These are phyloP conservation scores for Phialophora macrospora DNA, from an alignment of 2,329 filamentous ascomycete species.

Conservation along the genomic window DNA sequence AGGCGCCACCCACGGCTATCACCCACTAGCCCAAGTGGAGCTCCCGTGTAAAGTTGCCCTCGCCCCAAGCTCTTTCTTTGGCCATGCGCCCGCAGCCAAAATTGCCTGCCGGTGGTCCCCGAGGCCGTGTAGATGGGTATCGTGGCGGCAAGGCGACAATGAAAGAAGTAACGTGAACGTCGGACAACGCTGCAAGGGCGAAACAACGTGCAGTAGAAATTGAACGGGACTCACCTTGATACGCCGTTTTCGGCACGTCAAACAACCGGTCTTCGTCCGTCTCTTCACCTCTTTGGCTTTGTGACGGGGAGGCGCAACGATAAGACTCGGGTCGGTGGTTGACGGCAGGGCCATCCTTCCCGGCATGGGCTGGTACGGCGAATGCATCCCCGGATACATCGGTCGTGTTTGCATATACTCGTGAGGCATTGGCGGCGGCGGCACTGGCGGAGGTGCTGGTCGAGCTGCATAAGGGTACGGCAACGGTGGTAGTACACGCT, in stretches of 20 bases:
- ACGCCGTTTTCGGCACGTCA: conserved; percentile 68
- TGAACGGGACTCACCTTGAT: conserved; percentile 66
- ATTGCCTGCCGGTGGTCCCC: not conserved
- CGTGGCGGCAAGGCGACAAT: not conserved
- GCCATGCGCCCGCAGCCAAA: conserved; percentile 19
- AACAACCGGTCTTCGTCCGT: conserved; percentile 74
- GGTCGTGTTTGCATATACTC: conserved; percentile 37
- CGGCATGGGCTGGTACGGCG: conserved; percentile 33
- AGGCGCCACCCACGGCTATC: conserved; percentile 25
- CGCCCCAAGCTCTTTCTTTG: conserved; percentile 5
- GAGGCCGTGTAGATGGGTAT: not conserved
- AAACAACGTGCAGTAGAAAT: conserved; percentile 21
- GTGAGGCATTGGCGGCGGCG: conserved; percentile 28
- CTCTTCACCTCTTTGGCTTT: conserved; percentile 73
- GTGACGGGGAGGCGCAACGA: conserved; percentile 53
- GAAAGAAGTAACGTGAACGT: not conserved
- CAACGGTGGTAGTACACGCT: conserved; percentile 38
- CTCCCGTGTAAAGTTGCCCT: conserved; percentile 35
- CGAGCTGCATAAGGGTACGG: conserved; percentile 37
- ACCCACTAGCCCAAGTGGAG: conserved; percentile 29
- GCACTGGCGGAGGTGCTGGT: conserved; percentile 35
- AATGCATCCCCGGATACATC: conserved; percentile 36
- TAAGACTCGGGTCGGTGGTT: conserved; percentile 36
- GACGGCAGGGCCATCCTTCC: conserved; percentile 38
- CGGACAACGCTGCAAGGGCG: conserved; percentile 21